Evolutionary conservation across 1,284 basidiomycete species (phyloP), one percentile per base, ranked within the genome.

Genomic region (Ustilago esculenta): DNA sequence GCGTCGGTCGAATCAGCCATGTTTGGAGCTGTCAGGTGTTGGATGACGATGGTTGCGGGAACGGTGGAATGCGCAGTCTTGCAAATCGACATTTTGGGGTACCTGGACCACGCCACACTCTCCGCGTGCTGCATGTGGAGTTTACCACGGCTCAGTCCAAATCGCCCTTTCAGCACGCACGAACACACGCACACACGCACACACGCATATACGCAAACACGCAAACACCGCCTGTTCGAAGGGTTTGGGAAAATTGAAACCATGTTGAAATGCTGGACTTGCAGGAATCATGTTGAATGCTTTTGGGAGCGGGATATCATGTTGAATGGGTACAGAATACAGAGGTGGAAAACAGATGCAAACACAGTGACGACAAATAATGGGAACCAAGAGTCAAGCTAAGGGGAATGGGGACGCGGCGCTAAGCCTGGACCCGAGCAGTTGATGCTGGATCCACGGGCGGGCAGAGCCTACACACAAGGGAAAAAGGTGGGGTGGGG

Each of bases 301-400:
- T 60, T 56, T 60, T 56, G 32, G 53, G 53, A 55, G 56, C 52
- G 68, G 68, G 68, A 66, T 66, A 71, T 71, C 68, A 71, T 71
- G 68, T 67, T 71, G 68, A 71, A 71, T 71, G 67, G 42, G 55
- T 61, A 67, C 52, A 54, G 48, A 66, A 71, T 65, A 65, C 63
- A 67, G 33, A 55, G 57, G 43, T 24, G 51, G 42, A 32, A 30
- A 41, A 48, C 49, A 60, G 36, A 52, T 42, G 49, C 46, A 46
- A 37, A 32, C 23, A 59, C 56, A 44, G 55, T 52, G 58, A 59
- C 51, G 41, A 56, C 60, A 45, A n/a, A 42, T 34, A 60, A 33
- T 40, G 47, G 44, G 36, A 47, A 39, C 32, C 42, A 11, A 24
- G 45, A 48, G 49, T 55, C 56, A 56, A 50, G 59, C 63, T 50